Percentiles rank a stretch among this genome's conserved stretches.
Conservation (phyloP, 2,329 filamentous ascomycete species). For the Colletotrichum tanaceti region DNA sequence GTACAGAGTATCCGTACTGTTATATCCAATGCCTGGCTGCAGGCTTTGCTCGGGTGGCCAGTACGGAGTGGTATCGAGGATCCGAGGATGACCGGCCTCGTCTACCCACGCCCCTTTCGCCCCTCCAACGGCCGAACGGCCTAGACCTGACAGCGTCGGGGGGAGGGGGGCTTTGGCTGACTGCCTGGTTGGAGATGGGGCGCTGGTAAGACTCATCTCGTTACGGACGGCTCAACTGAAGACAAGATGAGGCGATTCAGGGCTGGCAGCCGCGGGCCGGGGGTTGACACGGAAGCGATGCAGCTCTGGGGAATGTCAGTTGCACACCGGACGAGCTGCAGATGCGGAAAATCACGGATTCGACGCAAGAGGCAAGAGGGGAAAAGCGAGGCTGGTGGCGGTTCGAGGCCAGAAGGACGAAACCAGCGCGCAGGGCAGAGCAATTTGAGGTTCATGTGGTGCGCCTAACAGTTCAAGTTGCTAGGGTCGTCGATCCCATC, state of each 20-base stretch:
- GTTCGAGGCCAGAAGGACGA: not conserved
- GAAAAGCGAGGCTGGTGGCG: constrained; percentile 5
- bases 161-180: not conserved
- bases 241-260: constrained; percentile 7
- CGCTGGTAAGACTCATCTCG: constrained; percentile 9
- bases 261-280: not conserved
- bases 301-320: not conserved
- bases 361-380: constrained; percentile 23
- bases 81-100: not conserved
- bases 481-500: not conserved
- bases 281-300: not conserved
- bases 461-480: not conserved
- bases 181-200: not conserved
- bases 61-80: constrained; percentile 27
- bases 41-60: constrained; percentile 22
- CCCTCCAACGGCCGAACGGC: not conserved
- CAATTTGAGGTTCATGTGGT: not conserved
- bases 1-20: too few relatives aligned
- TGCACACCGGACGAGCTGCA: constrained; percentile 11
- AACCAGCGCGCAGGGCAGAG: not conserved
- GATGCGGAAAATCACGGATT: constrained; percentile 9
- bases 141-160: not conserved
- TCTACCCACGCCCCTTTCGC: not conserved
- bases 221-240: constrained; percentile 20
- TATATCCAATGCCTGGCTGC: constrained; percentile 22